These are phyloP conservation scores for Phytophthora meadii DNA, from an alignment of 352 stramenopile species.

Conservation along the genomic window DNA sequence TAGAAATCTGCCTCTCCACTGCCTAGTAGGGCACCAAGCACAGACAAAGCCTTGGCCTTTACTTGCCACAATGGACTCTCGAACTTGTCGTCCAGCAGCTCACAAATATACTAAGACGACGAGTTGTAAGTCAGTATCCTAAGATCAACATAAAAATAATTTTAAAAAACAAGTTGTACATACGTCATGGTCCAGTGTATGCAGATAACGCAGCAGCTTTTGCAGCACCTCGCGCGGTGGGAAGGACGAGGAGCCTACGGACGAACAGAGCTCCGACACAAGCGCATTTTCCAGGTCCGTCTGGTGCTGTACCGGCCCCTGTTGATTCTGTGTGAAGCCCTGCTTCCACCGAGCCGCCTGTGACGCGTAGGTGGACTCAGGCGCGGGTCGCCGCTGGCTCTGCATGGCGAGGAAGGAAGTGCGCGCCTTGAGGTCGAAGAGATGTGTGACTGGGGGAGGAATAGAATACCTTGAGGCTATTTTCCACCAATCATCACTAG, in stretches of 20 bases:
- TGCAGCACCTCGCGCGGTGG: constrained; percentile 79
- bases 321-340: constrained; percentile 50
- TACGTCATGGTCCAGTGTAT: constrained; percentile 76
- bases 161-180: constrained; percentile 13
- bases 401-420: constrained; percentile 27
- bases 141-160: constrained; percentile 6
- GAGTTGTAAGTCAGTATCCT: not conserved
- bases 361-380: constrained; percentile 74
- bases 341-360: constrained; percentile 81
- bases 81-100: constrained; percentile 89
- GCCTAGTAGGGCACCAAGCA: constrained; percentile 74
- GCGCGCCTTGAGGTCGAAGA: not conserved
- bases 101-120: constrained; percentile 69
- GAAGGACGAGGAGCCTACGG: constrained; percentile 81
- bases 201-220: constrained; percentile 77
- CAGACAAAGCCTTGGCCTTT: constrained; percentile 80
- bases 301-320: constrained; percentile 29
- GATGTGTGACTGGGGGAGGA: constrained; percentile 17
- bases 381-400: constrained; percentile 32
- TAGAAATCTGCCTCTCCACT: constrained; percentile 64
- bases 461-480: constrained; percentile 1
- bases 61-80: constrained; percentile 83
- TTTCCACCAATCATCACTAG: constrained; percentile 5
- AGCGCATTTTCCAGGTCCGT: constrained; percentile 74
- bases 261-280: constrained; percentile 81